Evolutionary conservation across 1,284 basidiomycete genomes (phyloP), one percentile per base, ranked within the genome.

Genomic region (Melanopsichium pennsylvanicum): DNA sequence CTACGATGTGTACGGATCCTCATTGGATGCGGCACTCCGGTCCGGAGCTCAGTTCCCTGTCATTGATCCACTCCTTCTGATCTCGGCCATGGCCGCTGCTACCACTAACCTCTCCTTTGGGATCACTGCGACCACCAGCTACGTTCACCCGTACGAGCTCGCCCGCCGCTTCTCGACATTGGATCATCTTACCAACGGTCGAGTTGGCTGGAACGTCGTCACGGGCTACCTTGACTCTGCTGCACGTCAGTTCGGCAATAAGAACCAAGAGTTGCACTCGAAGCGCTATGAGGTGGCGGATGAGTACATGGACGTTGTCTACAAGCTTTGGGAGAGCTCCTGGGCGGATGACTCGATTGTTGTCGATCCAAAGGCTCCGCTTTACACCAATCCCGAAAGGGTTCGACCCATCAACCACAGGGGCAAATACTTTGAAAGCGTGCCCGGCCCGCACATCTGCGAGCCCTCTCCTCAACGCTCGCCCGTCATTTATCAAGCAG

Each of bases 311-410:
- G 72, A 67, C 27, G 63, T 80, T 1, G 68, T 81, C n/a, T 82
- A 82, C 75, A 82, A 82, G 74, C 74, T 82, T 9, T 82, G 81
- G 81, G 81, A 82, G 40, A 67, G 67, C n/a, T 70, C 62, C 12
- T 82, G 81, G 81, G 71, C 76, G 16, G 81, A 82, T 46, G 78
- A 82, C 36, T 77, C 81, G 0, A 74, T 81, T 2, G 37, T 62
- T 11, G 61, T 72, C 25, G 78, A 81, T 18, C 16, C 56, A 0
- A 21, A 0, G 10, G 31, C 41, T 2, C 56, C 32, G 25, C 15
- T 81, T 15, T 82, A 75, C 46, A 72, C 79, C 16, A 58, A 70
- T 3, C 81, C 81, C 0, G 52, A 66, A 15, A 47, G 71, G 12
- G 78, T 82, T 0, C 64, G 78, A 18, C 59, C 72, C 57, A 80